Evolutionary conservation across 2,329 filamentous ascomycete species (phyloP).

Genomic region (Dryadomyces quercivorus): DNA sequence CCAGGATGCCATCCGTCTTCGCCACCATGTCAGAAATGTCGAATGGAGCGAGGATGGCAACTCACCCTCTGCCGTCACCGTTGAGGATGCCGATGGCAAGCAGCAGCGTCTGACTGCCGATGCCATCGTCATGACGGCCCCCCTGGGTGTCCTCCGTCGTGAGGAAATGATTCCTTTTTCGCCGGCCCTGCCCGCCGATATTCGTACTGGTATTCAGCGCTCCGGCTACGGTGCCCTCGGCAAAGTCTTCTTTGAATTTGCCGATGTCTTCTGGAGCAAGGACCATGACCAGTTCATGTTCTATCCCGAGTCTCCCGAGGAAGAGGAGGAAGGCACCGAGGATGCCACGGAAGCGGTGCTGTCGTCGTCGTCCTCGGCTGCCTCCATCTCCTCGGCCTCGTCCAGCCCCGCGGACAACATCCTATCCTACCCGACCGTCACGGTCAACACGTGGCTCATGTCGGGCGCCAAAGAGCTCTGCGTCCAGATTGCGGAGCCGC

Average conservation of each 20-base stretch:
- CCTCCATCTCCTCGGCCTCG: background rate
- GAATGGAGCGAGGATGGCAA: constrained; percentile 2
- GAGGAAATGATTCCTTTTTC: background rate
- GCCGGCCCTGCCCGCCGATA: constrained; percentile 1
- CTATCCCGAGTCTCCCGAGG: background rate
- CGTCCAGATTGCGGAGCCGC: constrained; percentile 33
- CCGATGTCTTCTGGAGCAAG: constrained; percentile 5
- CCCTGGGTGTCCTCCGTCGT: constrained; percentile 1
- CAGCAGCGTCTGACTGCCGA: background rate
- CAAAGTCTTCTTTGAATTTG: constrained; percentile 4
- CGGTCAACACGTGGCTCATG: constrained; percentile 4
- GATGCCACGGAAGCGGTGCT: background rate
- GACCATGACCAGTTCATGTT: constrained; percentile 5
- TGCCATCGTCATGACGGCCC: background rate
- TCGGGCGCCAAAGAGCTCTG: constrained; percentile 40
- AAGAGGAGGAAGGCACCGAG: background rate
- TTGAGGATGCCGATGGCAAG: background rate
- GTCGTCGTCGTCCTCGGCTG: background rate
- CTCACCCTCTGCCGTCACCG: background rate
- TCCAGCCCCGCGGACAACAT: background rate
- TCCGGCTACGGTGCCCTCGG: constrained; percentile 2
- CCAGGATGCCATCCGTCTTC: background rate
- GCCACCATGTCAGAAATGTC: background rate
- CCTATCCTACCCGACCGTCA: constrained; percentile 2
- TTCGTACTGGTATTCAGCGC: background rate